These are phyloP conservation scores for Lentinus brumalis DNA, from an alignment of 768 basidiomycete species.

Conservation along the genomic window DNA sequence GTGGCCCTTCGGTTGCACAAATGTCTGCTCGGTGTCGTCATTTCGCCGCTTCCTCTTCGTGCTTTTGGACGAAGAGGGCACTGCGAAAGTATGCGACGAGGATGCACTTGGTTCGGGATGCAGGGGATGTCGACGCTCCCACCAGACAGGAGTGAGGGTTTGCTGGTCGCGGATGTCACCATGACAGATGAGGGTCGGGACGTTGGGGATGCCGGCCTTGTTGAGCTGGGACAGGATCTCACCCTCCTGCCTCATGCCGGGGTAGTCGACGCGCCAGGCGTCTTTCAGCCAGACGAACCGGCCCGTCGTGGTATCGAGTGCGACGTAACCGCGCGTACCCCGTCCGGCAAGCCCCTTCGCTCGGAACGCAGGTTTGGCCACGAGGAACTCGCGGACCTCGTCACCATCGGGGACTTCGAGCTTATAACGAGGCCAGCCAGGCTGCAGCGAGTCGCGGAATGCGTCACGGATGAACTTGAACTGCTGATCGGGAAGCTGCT, in stretches of 20 bases:
- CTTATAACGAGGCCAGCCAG: not conserved
- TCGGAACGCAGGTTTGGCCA: not conserved
- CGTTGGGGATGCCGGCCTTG: not conserved
- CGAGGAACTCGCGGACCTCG: not conserved
- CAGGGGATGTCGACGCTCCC: no score
- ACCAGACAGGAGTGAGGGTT: no score
- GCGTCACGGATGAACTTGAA: no score
- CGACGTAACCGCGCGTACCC: constrained; percentile 13
- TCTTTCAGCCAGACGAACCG: constrained; percentile 12
- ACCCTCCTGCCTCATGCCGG: not conserved
- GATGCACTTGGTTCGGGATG: no score
- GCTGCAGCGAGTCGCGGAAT: no score
- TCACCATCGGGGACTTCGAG: not conserved
- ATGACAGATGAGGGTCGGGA: constrained; percentile 7
- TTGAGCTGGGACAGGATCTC: not conserved
- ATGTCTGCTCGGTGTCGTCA: no score
- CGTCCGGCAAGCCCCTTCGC: not conserved
- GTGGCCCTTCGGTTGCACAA: no score
- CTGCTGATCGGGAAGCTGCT: no score
- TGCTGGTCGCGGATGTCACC: not conserved
- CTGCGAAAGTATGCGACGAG: no score
- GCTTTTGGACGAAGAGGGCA: no score
- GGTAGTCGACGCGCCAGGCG: constrained; percentile 1
- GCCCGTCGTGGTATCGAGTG: not conserved
- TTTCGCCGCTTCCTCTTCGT: no score